phyloP scores from a whole-genome alignment of 768 basidiomycete genomes.

The Pisolithus orientalis region DNA sequence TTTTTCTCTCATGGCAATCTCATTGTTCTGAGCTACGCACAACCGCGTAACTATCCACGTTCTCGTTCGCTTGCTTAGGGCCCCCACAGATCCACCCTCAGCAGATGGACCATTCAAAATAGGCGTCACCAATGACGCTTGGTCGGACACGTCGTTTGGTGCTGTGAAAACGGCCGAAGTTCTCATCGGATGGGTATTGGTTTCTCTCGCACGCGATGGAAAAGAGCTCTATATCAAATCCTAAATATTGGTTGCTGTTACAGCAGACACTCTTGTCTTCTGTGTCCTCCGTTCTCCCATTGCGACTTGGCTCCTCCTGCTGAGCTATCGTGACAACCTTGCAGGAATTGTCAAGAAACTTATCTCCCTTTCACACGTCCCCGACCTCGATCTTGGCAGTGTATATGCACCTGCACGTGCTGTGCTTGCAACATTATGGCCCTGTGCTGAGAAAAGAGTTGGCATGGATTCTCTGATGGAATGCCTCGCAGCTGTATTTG shows the following conservation, averaged over 20 bases:
- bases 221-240: constrained; percentile 36
- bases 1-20: too few relatives aligned
- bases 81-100: too few relatives aligned
- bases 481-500: too few relatives aligned
- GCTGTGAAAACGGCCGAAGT: too few relatives aligned
- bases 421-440: constrained; percentile 51
- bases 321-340: constrained; percentile 58
- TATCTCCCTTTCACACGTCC: constrained; percentile 27
- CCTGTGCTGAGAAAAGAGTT: constrained; percentile 50
- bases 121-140: too few relatives aligned
- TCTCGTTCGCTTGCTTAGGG: constrained; percentile 66
- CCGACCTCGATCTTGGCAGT: not conserved
- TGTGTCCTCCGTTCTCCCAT: constrained; percentile 14
- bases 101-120: too few relatives aligned
- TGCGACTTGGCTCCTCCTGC: constrained; percentile 53
- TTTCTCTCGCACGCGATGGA: constrained; percentile 34
- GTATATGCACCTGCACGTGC: constrained; percentile 8
- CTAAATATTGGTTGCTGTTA: constrained; percentile 63
- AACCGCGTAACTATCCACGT: constrained; percentile 36
- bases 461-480: constrained; percentile 44
- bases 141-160: too few relatives aligned
- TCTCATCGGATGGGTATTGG: constrained; percentile 48
- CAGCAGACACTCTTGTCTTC: constrained; percentile 30
- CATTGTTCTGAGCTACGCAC: too few relatives aligned
- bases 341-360: constrained; percentile 46